These are phyloP conservation scores for Peronospora belbahrii DNA, from an alignment of 352 stramenopile genomes.

Conservation along the genomic window DNA sequence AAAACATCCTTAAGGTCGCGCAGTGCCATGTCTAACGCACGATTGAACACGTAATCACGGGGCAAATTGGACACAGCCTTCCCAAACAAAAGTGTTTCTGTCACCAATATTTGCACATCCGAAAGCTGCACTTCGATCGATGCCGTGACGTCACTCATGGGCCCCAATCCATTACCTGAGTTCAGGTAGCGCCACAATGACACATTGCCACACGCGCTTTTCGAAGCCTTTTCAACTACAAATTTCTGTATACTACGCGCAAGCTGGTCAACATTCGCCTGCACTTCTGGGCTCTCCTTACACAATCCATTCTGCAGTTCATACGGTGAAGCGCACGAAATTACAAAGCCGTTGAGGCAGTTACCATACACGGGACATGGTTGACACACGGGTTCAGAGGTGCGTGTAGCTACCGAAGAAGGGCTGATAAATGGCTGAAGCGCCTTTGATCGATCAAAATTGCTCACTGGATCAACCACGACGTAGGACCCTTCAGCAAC, in stretches of 20 bases:
- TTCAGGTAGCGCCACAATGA: slow-evolving; percentile 28
- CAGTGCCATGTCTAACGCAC: slow-evolving; percentile 50
- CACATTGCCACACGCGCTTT: slow-evolving; percentile 27
- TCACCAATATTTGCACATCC: slow-evolving; percentile 42
- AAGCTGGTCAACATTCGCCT: slow-evolving; percentile 36
- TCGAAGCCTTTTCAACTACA: slow-evolving; percentile 27
- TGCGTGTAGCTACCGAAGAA: slow-evolving; percentile 3
- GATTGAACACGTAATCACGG: slow-evolving; percentile 50
- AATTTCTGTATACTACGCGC: slow-evolving; percentile 41
- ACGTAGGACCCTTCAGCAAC: slow-evolving; percentile 19
- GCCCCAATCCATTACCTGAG: background rate
- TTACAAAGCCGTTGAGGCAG: slow-evolving; percentile 40
- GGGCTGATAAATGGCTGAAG: slow-evolving; percentile 40
- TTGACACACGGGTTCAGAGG: slow-evolving; percentile 25
- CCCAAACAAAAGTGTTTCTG: slow-evolving; percentile 32
- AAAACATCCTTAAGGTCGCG: slow-evolving; percentile 46
- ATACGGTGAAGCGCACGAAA: slow-evolving; percentile 41
- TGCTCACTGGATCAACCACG: slow-evolving; percentile 13
- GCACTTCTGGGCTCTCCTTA: slow-evolving; percentile 46
- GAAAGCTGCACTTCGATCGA: slow-evolving; percentile 40
- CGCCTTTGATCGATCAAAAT: slow-evolving; percentile 39
- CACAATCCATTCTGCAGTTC: slow-evolving; percentile 43
- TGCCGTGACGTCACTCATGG: slow-evolving; percentile 8
- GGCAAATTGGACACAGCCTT: slow-evolving; percentile 37
- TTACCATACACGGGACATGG: slow-evolving; percentile 53